Percentiles rank a stretch among this genome's conserved stretches.
phyloP scores from a whole-genome alignment of 2,329 filamentous ascomycete species.

The Mycogone perniciosa region DNA sequence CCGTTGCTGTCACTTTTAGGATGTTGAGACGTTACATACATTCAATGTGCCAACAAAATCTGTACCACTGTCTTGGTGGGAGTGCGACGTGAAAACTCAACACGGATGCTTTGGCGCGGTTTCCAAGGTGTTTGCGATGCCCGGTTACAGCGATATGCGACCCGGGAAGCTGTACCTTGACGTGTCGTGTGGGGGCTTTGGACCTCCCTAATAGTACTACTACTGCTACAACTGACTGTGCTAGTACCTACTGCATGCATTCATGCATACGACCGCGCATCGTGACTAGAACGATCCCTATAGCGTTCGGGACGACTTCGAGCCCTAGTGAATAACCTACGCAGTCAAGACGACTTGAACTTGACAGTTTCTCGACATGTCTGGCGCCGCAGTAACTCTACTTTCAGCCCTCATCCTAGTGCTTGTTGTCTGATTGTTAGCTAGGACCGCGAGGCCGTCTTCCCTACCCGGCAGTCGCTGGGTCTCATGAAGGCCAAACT shows the following conservation, averaged over 20 bases:
- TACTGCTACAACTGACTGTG: too few relatives aligned
- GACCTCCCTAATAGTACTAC: too few relatives aligned
- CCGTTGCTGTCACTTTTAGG: not conserved
- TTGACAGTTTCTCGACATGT: conserved; percentile 19
- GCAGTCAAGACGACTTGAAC: not conserved
- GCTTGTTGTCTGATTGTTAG: conserved; percentile 13
- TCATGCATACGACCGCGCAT: too few relatives aligned
- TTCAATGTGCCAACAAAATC: not conserved
- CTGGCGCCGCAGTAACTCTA: conserved; percentile 24
- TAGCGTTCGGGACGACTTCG: not conserved
- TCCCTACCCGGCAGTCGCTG: conserved; percentile 94
- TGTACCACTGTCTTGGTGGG: too few relatives aligned
- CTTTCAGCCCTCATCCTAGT: not conserved
- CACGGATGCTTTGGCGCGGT: conserved; percentile 3
- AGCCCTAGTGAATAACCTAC: not conserved
- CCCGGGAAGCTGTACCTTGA: too few relatives aligned
- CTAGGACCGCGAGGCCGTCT: conserved; percentile 91
- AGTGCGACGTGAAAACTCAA: not conserved
- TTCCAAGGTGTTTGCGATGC: not conserved
- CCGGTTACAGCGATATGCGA: conserved; percentile 10
- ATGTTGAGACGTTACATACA: not conserved
- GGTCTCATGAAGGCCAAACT: conserved; percentile 97
- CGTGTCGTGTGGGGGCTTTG: not conserved
- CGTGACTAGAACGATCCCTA: too few relatives aligned
- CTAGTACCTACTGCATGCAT: too few relatives aligned